Percentiles rank a stretch among this genome's conserved stretches.
phyloP scores from a whole-genome alignment of 2,329 filamentous ascomycete genomes.

The Fusarium sp. region DNA sequence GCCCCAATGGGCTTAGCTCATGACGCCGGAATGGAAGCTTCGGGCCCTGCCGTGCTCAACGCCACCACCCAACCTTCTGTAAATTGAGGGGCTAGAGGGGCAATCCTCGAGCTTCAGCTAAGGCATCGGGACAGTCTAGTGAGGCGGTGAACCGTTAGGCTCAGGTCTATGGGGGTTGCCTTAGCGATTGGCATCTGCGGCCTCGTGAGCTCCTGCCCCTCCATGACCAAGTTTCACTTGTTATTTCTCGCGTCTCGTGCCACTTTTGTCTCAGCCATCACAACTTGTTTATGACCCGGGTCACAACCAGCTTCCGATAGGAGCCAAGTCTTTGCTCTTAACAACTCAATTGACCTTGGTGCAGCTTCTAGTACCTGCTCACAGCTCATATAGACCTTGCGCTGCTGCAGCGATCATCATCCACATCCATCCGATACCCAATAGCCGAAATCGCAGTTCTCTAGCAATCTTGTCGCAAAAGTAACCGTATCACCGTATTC shows the following conservation, averaged over 20 bases:
- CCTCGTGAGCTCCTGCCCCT: slow-evolving; percentile 31
- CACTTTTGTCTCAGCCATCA: slow-evolving; percentile 15
- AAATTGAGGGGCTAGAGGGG: slow-evolving; percentile 2
- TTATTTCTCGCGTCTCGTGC: slow-evolving; percentile 23
- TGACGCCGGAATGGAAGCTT: neutral
- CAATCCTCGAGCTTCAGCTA: neutral
- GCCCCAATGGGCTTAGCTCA: slow-evolving; percentile 14
- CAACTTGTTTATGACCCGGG: neutral
- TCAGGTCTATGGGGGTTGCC: slow-evolving; percentile 15
- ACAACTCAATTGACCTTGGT: neutral
- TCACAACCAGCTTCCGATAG: neutral
- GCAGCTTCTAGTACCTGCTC: neutral
- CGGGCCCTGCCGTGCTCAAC: slow-evolving; percentile 14
- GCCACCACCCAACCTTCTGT: slow-evolving; percentile 6
- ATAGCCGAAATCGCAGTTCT: neutral
- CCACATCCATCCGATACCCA: neutral
- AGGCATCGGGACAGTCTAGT: neutral
- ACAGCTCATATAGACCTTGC: neutral
- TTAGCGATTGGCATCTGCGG: slow-evolving; percentile 30
- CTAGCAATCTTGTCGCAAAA: neutral
- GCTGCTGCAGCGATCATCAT: neutral
- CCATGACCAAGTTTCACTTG: slow-evolving; percentile 15
- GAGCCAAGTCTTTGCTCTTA: neutral
- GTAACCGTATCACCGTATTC: neutral
- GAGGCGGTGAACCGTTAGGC: slow-evolving; percentile 25